Evolutionary conservation across 2,329 filamentous ascomycete genomes (phyloP).

Genomic region (Monilinia polystroma): DNA sequence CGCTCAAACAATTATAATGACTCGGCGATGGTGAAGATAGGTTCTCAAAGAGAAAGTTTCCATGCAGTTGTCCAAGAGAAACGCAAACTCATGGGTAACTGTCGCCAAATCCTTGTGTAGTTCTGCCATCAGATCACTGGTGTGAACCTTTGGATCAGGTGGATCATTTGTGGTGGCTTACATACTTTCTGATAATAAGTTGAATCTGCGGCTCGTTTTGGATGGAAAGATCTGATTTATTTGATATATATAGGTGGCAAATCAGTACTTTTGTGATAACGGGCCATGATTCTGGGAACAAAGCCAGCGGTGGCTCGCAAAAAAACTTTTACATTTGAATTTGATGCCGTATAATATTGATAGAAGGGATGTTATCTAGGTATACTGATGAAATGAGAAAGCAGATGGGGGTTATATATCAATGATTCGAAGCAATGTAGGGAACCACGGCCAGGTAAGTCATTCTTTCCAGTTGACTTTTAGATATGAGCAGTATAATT

Average conservation of each 20-base stretch:
- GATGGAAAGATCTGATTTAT: neutral
- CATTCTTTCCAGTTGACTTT: neutral
- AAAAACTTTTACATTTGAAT: neutral
- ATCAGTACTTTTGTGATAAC: neutral
- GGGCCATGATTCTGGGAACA: neutral
- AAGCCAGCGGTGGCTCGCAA: neutral
- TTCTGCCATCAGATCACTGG: neutral
- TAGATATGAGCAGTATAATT: neutral
- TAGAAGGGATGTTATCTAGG: neutral
- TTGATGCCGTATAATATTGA: neutral
- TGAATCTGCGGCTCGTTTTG: neutral
- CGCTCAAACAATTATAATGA: neutral
- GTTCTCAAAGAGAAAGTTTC: neutral
- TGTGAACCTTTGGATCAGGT: rapidly evolving
- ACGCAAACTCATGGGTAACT: neutral
- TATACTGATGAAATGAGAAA: neutral
- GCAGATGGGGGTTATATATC: neutral
- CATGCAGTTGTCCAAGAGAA: neutral
- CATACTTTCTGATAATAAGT: neutral
- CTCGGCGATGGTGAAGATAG: neutral
- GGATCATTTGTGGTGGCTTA: neutral
- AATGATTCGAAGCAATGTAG: neutral
- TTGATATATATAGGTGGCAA: neutral
- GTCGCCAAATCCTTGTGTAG: neutral
- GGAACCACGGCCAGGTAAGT: neutral